Base-by-base conservation (phyloP, 306 rosid genomes). In the Sesbania bispinosa region DNA sequence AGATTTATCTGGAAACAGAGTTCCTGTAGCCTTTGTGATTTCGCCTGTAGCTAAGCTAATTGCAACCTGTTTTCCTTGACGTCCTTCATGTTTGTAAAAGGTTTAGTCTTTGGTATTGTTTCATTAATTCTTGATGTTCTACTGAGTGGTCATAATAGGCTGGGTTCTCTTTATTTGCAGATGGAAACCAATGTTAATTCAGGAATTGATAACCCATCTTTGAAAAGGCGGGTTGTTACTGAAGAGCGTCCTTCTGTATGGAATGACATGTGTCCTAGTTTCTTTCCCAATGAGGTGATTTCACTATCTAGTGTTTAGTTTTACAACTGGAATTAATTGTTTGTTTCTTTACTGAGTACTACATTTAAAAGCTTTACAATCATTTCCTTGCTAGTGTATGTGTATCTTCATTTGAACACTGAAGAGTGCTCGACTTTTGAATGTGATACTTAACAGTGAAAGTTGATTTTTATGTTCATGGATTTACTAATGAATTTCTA, bases 201-300 rank as follows among this genome's bases (percentile, higher is more conserved):
- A 70, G 77, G 68, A 64, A 68, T 69, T 48, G 75, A 74, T 8
- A 51, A 74, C 83, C 81, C 89, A 58, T 74, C 87, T 76, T 71
- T 78, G 62, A 84, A 84, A 65, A 86, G 92, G 71, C 82, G 70
- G 14, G 78, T 80, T 27, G 86, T 66, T 79, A 64, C 85, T 64
- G 84, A 93, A 51, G 92, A 85, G 57, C 85, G 66, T 41, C 79
- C 84, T 47, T 80, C 85, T 39, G 7, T 79, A 20, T 82, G 88
- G 94, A 89, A 89, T 52, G 86, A 80, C 77, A 57, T 76, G 59
- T 73, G 46, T 67, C 83, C 88, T 54, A 71, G 59, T 75, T 85
- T 83, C 86, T 77, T 85, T 71, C 87, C 95, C 32, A 75, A 20
- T 63, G 90, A 89, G 97, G 99, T 94, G 71, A 67, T 76, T 70